Evolutionary conservation across 2,329 filamentous ascomycete genomes (phyloP).

Genomic region (Colletotrichum sp.): DNA sequence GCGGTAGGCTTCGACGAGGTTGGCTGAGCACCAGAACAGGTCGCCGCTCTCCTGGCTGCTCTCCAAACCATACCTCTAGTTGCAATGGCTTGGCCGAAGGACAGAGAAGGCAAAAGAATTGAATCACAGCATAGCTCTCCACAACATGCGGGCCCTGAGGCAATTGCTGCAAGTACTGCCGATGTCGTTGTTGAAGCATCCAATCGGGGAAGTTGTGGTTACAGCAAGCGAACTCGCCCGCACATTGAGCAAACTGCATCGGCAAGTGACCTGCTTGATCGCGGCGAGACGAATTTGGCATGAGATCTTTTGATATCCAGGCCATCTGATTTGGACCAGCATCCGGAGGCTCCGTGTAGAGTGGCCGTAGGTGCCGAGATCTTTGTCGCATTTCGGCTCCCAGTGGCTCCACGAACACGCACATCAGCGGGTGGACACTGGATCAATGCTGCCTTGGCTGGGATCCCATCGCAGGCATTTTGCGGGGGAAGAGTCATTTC

Average conservation of each 20-base stretch:
- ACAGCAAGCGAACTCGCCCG: neutral
- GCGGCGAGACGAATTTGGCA: neutral
- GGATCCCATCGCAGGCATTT: conserved; percentile 17
- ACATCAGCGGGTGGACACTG: conserved; percentile 17
- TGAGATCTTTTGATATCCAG: neutral
- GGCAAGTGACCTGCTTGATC: neutral
- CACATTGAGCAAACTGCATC: neutral
- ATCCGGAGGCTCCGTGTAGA: neutral
- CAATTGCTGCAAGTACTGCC: neutral
- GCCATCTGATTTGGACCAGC: neutral
- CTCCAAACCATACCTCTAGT: neutral
- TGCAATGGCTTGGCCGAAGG: neutral
- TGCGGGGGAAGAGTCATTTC: conserved; percentile 20
- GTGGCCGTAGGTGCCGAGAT: conserved; percentile 9
- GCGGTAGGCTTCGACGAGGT: neutral
- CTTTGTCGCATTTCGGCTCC: neutral
- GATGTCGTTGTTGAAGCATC: neutral
- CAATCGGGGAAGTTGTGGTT: neutral
- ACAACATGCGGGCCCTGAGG: neutral
- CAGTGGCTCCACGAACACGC: conserved; percentile 18
- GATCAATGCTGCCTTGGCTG: conserved; percentile 12
- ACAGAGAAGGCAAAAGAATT: neutral
- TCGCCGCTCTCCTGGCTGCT: neutral
- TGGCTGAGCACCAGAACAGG: neutral
- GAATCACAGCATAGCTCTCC: neutral